These are phyloP conservation scores for Candida lessepsii DNA, from an alignment of 805 yeast species.

Conservation along the genomic window DNA sequence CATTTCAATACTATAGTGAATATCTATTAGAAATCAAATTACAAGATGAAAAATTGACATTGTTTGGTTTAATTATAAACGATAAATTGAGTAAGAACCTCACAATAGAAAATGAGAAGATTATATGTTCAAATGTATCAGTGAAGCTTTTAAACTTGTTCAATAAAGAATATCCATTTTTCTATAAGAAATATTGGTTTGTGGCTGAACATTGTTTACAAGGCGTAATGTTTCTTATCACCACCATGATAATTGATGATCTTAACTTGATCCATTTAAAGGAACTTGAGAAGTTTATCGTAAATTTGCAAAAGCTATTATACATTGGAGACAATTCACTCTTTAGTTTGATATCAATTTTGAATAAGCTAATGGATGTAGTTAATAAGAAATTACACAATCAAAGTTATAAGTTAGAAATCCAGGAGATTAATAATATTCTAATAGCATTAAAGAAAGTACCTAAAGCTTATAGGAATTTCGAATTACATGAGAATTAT, in stretches of 20 bases:
- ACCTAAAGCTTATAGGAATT: slow-evolving; percentile 8
- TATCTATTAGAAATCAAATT: slow-evolving; percentile 7
- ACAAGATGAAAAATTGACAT: slow-evolving; percentile 4
- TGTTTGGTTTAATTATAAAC: neutral
- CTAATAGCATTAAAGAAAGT: slow-evolving; percentile 3
- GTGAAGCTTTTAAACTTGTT: slow-evolving; percentile 3
- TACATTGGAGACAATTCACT: neutral
- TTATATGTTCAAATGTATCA: slow-evolving; percentile 1
- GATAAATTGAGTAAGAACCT: neutral
- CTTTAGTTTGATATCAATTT: neutral
- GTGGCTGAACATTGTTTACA: slow-evolving; percentile 10
- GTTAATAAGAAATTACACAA: slow-evolving; percentile 7
- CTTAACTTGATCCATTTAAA: neutral
- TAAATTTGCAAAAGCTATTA: neutral
- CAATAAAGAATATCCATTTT: slow-evolving; percentile 9
- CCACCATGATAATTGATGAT: slow-evolving; percentile 11
- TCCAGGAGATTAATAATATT: slow-evolving; percentile 6
- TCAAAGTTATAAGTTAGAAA: slow-evolving; percentile 7
- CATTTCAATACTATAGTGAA: slow-evolving; percentile 1
- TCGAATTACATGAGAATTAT: slow-evolving; percentile 6
- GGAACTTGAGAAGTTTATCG: neutral
- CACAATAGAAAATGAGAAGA: slow-evolving; percentile 3
- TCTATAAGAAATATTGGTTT: slow-evolving; percentile 13
- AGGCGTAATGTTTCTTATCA: slow-evolving; percentile 11
- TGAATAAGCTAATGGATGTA: slow-evolving; percentile 5